A percentile compares a stretch with the other conserved stretches of the same genome.
Evolutionary conservation across 2,329 filamentous ascomycete species (phyloP).

Genomic region (Botrytis galanthina): DNA sequence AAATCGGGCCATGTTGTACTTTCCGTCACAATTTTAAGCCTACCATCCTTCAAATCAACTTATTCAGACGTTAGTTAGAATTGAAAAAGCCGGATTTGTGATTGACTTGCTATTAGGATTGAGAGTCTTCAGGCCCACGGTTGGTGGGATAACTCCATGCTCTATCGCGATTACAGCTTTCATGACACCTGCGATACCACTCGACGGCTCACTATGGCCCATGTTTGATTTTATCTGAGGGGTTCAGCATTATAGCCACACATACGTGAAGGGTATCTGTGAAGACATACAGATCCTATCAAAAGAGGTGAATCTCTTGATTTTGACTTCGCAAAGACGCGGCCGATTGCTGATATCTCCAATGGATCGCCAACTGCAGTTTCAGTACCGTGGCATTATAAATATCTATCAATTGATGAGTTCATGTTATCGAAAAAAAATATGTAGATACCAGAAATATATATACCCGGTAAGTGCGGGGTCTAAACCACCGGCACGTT

Average conservation of each 20-base stretch:
- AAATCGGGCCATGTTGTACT: background rate
- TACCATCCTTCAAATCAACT: background rate
- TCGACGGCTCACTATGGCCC: slow-evolving; percentile 17
- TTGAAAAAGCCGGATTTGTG: no score
- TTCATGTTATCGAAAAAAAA: no score
- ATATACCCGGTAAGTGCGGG: background rate
- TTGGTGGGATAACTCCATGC: background rate
- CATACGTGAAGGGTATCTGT: no score
- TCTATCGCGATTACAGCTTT: slow-evolving; percentile 14
- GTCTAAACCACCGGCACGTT: slow-evolving; percentile 9
- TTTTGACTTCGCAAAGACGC: background rate
- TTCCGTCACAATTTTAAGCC: slow-evolving; percentile 2
- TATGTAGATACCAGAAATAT: no score
- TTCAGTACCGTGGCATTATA: slow-evolving; percentile 10
- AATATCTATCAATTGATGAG: background rate
- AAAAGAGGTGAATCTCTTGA: background rate
- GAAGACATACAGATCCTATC: background rate
- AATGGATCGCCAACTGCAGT: slow-evolving; percentile 15
- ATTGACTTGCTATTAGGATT: background rate
- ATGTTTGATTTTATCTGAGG: slow-evolving; percentile 2
- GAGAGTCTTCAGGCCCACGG: background rate
- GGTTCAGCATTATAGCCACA: no score
- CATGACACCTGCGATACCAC: slow-evolving; percentile 15
- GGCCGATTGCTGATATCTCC: background rate
- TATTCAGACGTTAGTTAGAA: no score